A percentile compares a stretch with the other conserved stretches of the same genome.
Evolutionary conservation across 768 basidiomycete genomes (phyloP).

Genomic region (Kwoniella heveanensis): DNA sequence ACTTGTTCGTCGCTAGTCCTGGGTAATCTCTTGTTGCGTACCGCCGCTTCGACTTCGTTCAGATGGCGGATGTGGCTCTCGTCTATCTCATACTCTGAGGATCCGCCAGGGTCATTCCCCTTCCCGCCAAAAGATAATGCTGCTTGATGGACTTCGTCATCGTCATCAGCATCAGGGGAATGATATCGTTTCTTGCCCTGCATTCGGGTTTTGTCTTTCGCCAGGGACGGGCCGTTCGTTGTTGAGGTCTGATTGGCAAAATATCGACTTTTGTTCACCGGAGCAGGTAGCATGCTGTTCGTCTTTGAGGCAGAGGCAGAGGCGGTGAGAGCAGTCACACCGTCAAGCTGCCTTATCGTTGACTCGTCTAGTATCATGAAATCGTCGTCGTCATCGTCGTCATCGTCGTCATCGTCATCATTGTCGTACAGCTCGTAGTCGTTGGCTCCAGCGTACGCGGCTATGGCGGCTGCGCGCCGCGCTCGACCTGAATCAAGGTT

Average conservation of each 20-base stretch:
- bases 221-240: too few species aligned
- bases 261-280: background rate
- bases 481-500: background rate
- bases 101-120: background rate
- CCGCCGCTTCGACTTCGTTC: background rate
- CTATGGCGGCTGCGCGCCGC: background rate
- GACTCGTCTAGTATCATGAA: slow-evolving; percentile 12
- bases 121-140: slow-evolving; percentile 25
- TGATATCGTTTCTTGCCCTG: slow-evolving; percentile 6
- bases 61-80: background rate
- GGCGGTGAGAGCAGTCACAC: background rate
- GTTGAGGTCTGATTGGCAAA: background rate
- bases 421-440: background rate
- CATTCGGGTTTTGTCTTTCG: background rate
- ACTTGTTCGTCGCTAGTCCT: background rate
- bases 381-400: slow-evolving; percentile 18
- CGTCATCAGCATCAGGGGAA: slow-evolving; percentile 14
- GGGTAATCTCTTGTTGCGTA: background rate
- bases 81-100: background rate
- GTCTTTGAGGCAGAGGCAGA: too few species aligned
- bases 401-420: slow-evolving; percentile 8
- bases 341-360: slow-evolving; percentile 15
- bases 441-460: background rate
- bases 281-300: too few species aligned
- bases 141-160: slow-evolving; percentile 19